Conservation (phyloP, 148 eudicot species). For the Heliosperma pusillum region DNA sequence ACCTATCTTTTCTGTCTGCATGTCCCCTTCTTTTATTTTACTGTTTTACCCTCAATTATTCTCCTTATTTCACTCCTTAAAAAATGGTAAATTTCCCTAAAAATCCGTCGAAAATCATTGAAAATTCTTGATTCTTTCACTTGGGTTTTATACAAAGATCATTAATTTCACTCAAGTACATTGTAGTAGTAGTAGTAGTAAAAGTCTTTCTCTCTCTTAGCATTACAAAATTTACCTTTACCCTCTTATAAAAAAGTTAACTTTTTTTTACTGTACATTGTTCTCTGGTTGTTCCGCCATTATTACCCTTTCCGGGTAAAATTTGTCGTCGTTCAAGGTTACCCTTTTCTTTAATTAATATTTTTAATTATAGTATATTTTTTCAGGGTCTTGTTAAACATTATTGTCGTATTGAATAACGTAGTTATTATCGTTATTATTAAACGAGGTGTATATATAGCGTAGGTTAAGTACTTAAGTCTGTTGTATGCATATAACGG, state of each 20-base stretch:
- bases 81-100: not conserved
- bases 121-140: too few relatives aligned
- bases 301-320: not conserved
- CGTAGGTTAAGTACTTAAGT: too few relatives aligned
- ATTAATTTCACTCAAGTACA: not conserved
- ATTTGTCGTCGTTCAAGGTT: not conserved
- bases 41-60: not conserved
- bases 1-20: not conserved
- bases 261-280: not conserved
- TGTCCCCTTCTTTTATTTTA: not conserved
- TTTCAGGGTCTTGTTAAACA: not conserved
- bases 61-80: not conserved
- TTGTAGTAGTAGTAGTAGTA: too few relatives aligned
- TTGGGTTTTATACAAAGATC: not conserved
- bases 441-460: too few relatives aligned
- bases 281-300: slow-evolving; percentile 14
- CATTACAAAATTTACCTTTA: not conserved
- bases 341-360: slow-evolving; percentile 7
- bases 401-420: not conserved
- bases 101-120: not conserved
- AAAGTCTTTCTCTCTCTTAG: too few relatives aligned
- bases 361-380: not conserved
- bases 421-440: too few relatives aligned
- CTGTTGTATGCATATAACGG: not conserved
- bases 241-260: not conserved